Conservation (phyloP, 2,329 filamentous ascomycete species). For the Claviceps fusiformis region DNA sequence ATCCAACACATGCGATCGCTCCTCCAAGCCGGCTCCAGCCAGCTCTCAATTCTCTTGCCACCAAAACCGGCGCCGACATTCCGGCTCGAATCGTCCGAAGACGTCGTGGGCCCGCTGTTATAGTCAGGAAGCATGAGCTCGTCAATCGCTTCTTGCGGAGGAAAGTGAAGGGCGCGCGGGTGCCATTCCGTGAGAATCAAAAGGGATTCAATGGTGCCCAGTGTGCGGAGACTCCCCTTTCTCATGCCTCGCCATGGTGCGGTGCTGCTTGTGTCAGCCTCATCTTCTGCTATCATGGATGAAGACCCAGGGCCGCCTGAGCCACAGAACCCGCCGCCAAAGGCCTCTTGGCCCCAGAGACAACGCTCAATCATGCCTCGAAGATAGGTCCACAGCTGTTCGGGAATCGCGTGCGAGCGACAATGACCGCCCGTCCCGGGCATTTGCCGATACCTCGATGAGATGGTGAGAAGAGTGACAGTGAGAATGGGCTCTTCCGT, state of each 20-base stretch:
- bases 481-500: slow-evolving; percentile 87
- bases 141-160: slow-evolving; percentile 61
- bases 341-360: slow-evolving; percentile 92
- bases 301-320: slow-evolving; percentile 41
- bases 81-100: slow-evolving; percentile 20
- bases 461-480: slow-evolving; percentile 80
- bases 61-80: slow-evolving; percentile 46
- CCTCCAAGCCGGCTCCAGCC: slow-evolving; percentile 91
- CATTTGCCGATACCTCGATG: slow-evolving; percentile 74
- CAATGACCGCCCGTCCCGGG: slow-evolving; percentile 69
- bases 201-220: slow-evolving; percentile 88
- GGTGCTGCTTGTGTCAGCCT: slow-evolving; percentile 50
- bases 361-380: slow-evolving; percentile 91
- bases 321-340: slow-evolving; percentile 75
- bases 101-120: slow-evolving; percentile 30
- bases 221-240: slow-evolving; percentile 69
- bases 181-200: slow-evolving; percentile 97
- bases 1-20: slow-evolving; percentile 97
- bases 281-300: slow-evolving; percentile 27
- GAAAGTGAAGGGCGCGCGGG: slow-evolving; percentile 85
- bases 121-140: slow-evolving; percentile 53
- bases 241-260: slow-evolving; percentile 56
- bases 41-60: slow-evolving; percentile 79
- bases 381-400: slow-evolving; percentile 88
- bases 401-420: slow-evolving; percentile 81